phyloP scores from a whole-genome alignment of 441 rosid species.

The Metrosideros polymorpha region DNA sequence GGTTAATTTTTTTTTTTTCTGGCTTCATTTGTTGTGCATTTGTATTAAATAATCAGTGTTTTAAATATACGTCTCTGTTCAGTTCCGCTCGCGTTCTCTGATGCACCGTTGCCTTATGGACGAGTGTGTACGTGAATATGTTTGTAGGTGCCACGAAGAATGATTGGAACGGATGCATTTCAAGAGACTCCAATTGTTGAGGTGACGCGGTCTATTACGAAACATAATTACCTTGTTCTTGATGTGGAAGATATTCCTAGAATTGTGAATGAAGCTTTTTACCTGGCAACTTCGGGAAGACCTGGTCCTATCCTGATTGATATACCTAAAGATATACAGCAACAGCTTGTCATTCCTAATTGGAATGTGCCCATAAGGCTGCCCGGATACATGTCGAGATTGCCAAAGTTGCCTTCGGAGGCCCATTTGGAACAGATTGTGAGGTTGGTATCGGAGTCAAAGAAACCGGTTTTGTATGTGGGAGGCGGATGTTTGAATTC shows the following conservation, averaged over 20 bases:
- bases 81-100: neutral
- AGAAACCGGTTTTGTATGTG: conserved; percentile 83
- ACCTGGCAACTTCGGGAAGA: conserved; percentile 70
- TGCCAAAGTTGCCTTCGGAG: conserved; percentile 51
- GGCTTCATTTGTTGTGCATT: neutral
- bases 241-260: conserved; percentile 89
- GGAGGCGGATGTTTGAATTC: conserved; percentile 98
- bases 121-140: neutral
- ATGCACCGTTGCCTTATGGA: neutral
- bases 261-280: conserved; percentile 77
- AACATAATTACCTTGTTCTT: conserved; percentile 79
- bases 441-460: conserved; percentile 65
- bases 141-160: conserved; percentile 41
- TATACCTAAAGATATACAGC: conserved; percentile 88
- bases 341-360: conserved; percentile 71
- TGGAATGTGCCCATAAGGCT: conserved; percentile 51
- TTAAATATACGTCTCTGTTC: neutral
- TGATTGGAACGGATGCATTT: conserved; percentile 93
- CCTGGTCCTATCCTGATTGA: conserved; percentile 91
- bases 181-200: conserved; percentile 95
- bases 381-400: conserved; percentile 72
- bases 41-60: neutral
- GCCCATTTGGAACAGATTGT: conserved; percentile 63
- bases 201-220: conserved; percentile 86
- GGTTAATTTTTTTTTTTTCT: neutral